A percentile compares a stretch with the other conserved stretches of the same genome.
phyloP scores from a whole-genome alignment of 2,329 filamentous ascomycete species.

The Fusarium anthophilum region DNA sequence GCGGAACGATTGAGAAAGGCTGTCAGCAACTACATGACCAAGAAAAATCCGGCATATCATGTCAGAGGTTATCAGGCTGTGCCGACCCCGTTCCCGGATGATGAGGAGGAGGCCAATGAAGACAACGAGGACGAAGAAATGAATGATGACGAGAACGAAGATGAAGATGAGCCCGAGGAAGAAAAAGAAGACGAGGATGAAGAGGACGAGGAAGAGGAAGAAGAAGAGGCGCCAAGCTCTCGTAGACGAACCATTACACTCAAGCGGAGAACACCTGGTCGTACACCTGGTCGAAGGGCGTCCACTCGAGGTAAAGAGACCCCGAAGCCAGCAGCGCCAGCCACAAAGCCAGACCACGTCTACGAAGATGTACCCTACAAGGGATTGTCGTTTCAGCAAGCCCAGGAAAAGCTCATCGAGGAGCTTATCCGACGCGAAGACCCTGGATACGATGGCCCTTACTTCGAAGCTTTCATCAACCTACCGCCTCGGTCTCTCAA shows the following conservation, averaged over 20 bases:
- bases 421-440: constrained; percentile 77
- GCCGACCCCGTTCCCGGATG: constrained; percentile 70
- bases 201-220: constrained; percentile 45
- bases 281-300: constrained; percentile 46
- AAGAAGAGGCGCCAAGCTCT: constrained; percentile 45
- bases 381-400: constrained; percentile 81
- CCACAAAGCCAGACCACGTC: constrained; percentile 60
- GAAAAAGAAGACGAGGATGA: constrained; percentile 42
- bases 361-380: constrained; percentile 70
- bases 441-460: constrained; percentile 73
- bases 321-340: constrained; percentile 49
- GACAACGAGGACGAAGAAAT: constrained; percentile 48
- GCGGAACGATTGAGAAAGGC: constrained; percentile 88
- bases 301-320: constrained; percentile 46
- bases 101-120: constrained; percentile 43
- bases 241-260: constrained; percentile 52
- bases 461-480: constrained; percentile 78
- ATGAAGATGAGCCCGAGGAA: constrained; percentile 44
- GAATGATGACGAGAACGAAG: constrained; percentile 45
- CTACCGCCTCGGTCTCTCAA: constrained; percentile 78
- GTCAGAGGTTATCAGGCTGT: constrained; percentile 73
- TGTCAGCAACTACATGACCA: constrained; percentile 87
- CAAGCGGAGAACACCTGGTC: constrained; percentile 50
- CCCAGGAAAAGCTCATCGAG: constrained; percentile 84
- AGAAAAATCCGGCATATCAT: constrained; percentile 84